Conservation (phyloP, 176 grass and related monocot species). For the Secale cereale region DNA sequence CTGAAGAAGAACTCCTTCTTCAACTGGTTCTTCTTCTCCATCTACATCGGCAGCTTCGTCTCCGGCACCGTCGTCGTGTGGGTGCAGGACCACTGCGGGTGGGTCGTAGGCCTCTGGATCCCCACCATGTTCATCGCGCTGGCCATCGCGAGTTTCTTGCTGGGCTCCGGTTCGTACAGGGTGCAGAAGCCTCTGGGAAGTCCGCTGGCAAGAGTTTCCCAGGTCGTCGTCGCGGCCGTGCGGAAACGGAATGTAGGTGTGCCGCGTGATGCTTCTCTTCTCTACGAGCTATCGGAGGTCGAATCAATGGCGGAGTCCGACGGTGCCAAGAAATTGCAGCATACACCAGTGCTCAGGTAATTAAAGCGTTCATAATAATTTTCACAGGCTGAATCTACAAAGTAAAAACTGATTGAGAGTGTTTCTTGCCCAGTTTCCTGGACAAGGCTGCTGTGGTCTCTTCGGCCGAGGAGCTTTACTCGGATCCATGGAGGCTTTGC, state of each 20-base stretch:
- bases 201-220: constrained; percentile 53
- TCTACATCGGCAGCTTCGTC: constrained; percentile 71
- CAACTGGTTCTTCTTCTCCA: constrained; percentile 88
- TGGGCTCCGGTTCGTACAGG: constrained; percentile 54
- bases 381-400: too few relatives aligned
- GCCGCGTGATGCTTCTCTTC: constrained; percentile 45
- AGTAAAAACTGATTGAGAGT: neutral
- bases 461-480: constrained; percentile 23
- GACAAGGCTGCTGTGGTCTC: constrained; percentile 68
- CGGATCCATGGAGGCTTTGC: constrained; percentile 65
- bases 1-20: constrained; percentile 63
- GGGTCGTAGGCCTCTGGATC: constrained; percentile 69
- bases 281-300: constrained; percentile 44
- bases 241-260: constrained; percentile 47
- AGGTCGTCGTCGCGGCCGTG: constrained; percentile 52
- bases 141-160: constrained; percentile 64
- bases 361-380: neutral
- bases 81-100: constrained; percentile 79
- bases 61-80: constrained; percentile 67
- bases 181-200: constrained; percentile 69
- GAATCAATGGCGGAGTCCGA: constrained; percentile 31
- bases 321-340: constrained; percentile 36
- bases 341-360: constrained; percentile 54
- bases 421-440: constrained; percentile 43
- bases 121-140: constrained; percentile 68